A percentile compares a stretch with the other conserved stretches of the same genome.
Conservation (phyloP, 2,329 filamentous ascomycete species). For the Phyllosticta ampelicida region DNA sequence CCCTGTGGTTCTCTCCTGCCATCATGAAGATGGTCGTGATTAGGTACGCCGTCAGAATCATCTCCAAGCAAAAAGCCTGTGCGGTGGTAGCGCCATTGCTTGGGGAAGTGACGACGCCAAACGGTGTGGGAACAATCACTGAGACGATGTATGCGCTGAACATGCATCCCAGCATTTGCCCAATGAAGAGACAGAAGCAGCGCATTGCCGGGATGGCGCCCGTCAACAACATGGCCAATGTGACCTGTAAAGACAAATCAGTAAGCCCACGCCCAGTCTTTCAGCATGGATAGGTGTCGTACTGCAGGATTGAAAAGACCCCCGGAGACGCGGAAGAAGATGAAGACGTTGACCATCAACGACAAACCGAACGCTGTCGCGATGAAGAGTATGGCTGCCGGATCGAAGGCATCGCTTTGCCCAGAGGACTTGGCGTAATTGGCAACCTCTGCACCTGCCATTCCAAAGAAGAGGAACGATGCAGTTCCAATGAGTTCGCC, state of each 20-base stretch:
- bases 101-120: conserved; percentile 37
- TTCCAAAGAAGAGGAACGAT: conserved; percentile 40
- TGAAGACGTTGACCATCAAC: conserved; percentile 43
- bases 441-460: conserved; percentile 37
- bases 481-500: conserved; percentile 45
- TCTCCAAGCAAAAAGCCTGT: conserved; percentile 39
- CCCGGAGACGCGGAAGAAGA: conserved; percentile 43
- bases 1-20: conserved; percentile 31
- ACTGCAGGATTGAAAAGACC: conserved; percentile 40
- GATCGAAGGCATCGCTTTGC: conserved; percentile 3
- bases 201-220: conserved; percentile 36
- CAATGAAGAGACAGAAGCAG: conserved; percentile 32
- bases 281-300: neutral
- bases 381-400: conserved; percentile 31
- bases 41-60: conserved; percentile 40
- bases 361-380: conserved; percentile 36
- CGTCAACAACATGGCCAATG: conserved; percentile 36
- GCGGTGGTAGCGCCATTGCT: conserved; percentile 29
- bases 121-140: conserved; percentile 33
- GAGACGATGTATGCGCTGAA: conserved; percentile 36
- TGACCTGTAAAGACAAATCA: conserved; percentile 25
- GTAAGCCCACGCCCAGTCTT: neutral
- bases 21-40: conserved; percentile 40
- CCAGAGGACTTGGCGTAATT: conserved; percentile 18
- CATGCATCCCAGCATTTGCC: conserved; percentile 37